Base-by-base conservation (phyloP, 1,284 basidiomycete genomes). In the Ustilago shanxiensis region DNA sequence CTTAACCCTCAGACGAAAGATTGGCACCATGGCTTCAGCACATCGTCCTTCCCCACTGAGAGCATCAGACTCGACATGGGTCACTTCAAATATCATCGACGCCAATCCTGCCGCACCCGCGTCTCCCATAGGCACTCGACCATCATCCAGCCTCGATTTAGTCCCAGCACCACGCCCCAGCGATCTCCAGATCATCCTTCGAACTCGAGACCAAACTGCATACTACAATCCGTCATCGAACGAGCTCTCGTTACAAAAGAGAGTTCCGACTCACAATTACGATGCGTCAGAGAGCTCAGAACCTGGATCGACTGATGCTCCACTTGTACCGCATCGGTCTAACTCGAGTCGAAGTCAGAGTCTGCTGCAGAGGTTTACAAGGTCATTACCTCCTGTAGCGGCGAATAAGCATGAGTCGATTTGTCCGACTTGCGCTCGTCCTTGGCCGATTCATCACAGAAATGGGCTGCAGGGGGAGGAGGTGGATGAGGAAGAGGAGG, bases 111-210 rank as follows among this genome's bases (percentile, higher is more conserved):
- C 2, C 44, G n/a, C n/a, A n/a, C n/a, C n/a, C n/a, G n/a, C n/a
- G n/a, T n/a, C 57, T 18, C 18, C 41, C 8, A 4, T 22, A 1
- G 9, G n/a, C 4, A 5, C 16, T 3, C 22, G 31, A 7, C 5
- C 26, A 37, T 39, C 66, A 4, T 65, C 61, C 2, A 72, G 60
- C 16, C 75, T 72, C 52, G 79, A 80, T 24, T 68, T 82, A 0
- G 71, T 82, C 7, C 76, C 71, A 1, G 62, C 73, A 28, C 66
- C 54, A 24, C 66, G 60, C 6, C 45, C 68, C 7, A 66, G 64
- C 53, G 77, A 81, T 28, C 59, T 80, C 7, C 82, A 83, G 49
- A 72, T 83, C 44, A 73, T 83, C 8, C 57, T 83, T 13, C 68
- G 82, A 13, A 81, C 80, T 29, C 58, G 70, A 18, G 57, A 76